Conservation (phyloP, 345 rosid species). For the Atalantia buxifolia region DNA sequence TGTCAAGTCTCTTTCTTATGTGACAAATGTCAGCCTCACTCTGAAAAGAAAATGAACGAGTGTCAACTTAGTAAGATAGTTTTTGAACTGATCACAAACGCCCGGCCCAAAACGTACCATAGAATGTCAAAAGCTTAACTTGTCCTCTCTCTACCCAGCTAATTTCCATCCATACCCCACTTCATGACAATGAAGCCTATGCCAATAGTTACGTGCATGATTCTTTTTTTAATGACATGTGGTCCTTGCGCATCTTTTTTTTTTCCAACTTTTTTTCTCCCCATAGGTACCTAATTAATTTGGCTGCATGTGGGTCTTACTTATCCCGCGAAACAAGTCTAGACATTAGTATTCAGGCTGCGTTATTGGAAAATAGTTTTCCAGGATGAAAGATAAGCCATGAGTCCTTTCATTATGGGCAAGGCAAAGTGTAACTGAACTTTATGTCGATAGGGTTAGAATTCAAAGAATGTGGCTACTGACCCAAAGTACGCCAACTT, state of each 20-base stretch:
- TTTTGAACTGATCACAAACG: not conserved
- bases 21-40: not conserved
- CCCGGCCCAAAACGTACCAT: too few relatives aligned
- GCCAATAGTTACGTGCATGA: not conserved
- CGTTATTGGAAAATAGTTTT: not conserved
- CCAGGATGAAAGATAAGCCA: constrained; percentile 10
- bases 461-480: constrained; percentile 6
- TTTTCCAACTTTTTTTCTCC: not conserved
- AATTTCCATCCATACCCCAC: not conserved
- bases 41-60: not conserved
- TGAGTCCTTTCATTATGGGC: constrained; percentile 16
- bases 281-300: not conserved
- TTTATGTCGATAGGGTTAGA: not conserved
- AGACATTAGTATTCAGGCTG: not conserved
- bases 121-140: not conserved
- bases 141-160: not conserved
- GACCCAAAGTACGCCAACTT: constrained; percentile 16
- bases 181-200: not conserved
- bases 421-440: constrained; percentile 10
- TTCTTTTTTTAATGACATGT: not conserved
- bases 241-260: constrained; percentile 14
- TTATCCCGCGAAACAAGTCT: constrained; percentile 3
- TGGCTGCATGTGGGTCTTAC: constrained; percentile 10
- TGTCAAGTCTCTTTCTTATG: not conserved
- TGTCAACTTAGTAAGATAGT: not conserved